These are phyloP conservation scores for Lantana camara DNA, from an alignment of 257 asterid genomes.

Conservation along the genomic window DNA sequence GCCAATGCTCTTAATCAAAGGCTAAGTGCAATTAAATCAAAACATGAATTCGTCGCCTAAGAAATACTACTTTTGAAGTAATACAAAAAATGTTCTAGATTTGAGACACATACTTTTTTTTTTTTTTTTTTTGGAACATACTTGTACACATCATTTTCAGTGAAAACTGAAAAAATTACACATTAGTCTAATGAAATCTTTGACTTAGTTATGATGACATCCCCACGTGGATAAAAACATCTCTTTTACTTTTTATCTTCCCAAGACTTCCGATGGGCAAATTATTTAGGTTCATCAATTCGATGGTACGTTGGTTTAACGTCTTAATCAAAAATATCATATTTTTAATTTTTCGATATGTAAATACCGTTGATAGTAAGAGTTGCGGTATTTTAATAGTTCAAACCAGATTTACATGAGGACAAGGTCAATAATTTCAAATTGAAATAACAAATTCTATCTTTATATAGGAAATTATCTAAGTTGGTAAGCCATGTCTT, in stretches of 20 bases:
- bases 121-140: too few species aligned
- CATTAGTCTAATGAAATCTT: constrained; percentile 13
- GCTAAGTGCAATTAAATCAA: background rate
- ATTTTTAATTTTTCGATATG: too few species aligned
- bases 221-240: constrained; percentile 19
- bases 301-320: too few species aligned
- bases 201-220: constrained; percentile 20
- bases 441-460: too few species aligned
- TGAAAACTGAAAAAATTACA: too few species aligned
- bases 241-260: background rate
- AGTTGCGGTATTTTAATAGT: too few species aligned
- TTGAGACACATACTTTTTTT: background rate
- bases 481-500: constrained; percentile 8
- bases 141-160: constrained; percentile 14
- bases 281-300: background rate
- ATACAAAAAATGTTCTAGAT: background rate
- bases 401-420: too few species aligned
- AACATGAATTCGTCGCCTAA: background rate
- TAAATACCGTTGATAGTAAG: too few species aligned
- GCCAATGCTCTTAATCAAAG: constrained; percentile 7
- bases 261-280: constrained; percentile 4
- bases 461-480: too few species aligned
- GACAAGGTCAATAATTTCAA: too few species aligned
- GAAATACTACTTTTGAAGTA: constrained; percentile 2
- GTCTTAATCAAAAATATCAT: too few species aligned